Conservation (phyloP, 352 stramenopile genomes). For the Globisporangium yorkense region DNA sequence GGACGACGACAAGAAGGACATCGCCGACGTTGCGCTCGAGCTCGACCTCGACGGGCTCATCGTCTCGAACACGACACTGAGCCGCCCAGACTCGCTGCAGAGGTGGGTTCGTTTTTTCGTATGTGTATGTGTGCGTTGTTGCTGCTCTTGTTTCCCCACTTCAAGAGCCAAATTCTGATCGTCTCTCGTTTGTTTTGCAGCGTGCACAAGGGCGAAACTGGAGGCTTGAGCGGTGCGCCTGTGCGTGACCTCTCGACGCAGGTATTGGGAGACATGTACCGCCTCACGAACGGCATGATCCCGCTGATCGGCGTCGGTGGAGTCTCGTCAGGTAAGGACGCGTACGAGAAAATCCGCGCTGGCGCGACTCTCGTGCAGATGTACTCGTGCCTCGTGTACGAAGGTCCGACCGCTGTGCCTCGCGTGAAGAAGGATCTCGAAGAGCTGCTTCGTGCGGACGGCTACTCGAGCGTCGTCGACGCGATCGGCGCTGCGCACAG, state of each 20-base stretch:
- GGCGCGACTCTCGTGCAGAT: constrained; percentile 94
- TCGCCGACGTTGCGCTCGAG: constrained; percentile 87
- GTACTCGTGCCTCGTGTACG: constrained; percentile 92
- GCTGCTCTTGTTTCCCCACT: background rate
- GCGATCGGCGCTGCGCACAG: constrained; percentile 78
- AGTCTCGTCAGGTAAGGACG: constrained; percentile 90
- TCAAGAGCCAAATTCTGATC: background rate
- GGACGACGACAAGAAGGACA: constrained; percentile 93
- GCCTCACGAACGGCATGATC: constrained; percentile 89
- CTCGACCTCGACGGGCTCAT: constrained; percentile 93
- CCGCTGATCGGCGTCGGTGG: constrained; percentile 96
- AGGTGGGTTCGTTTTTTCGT: constrained; percentile 21
- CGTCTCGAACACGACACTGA: constrained; percentile 96
- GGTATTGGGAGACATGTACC: constrained; percentile 94
- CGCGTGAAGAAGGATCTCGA: constrained; percentile 88
- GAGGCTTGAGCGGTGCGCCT: constrained; percentile 94
- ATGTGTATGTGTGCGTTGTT: background rate
- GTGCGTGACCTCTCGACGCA: constrained; percentile 92
- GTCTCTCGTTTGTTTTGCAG: constrained; percentile 13
- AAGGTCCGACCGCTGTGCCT: constrained; percentile 82
- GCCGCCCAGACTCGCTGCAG: constrained; percentile 76
- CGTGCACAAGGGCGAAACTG: constrained; percentile 73
- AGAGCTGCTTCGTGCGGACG: constrained; percentile 74
- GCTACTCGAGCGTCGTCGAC: constrained; percentile 74
- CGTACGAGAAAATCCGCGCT: constrained; percentile 97